These are phyloP conservation scores for Parathielavia hyrcaniae DNA, from an alignment of 495 filamentous ascomycete genomes.

Conservation along the genomic window DNA sequence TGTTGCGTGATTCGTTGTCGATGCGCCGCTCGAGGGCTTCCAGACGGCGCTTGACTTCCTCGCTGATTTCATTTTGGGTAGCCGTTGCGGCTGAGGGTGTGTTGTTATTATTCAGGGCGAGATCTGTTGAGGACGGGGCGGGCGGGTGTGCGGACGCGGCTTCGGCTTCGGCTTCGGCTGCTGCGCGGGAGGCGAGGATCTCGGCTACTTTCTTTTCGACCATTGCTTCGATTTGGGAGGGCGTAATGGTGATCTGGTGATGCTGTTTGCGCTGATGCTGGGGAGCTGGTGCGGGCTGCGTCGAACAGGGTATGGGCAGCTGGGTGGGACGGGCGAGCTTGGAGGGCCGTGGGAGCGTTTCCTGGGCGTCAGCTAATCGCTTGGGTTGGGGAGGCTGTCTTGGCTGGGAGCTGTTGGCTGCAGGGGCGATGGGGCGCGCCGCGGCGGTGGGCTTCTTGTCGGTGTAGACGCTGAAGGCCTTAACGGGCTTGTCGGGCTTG, in stretches of 20 bases:
- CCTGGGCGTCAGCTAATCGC: conserved; percentile 39
- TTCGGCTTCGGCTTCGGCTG: conserved; percentile 21
- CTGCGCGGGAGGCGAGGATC: conserved; percentile 65
- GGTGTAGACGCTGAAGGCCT: conserved; percentile 76
- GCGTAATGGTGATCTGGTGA: conserved; percentile 49
- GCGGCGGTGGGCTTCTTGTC: conserved; percentile 52
- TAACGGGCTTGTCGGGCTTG: conserved; percentile 63
- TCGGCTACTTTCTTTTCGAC: conserved; percentile 88
- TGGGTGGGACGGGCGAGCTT: conserved; percentile 42
- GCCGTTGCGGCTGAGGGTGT: neutral
- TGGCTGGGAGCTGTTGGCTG: conserved; percentile 35
- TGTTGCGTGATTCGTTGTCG: conserved; percentile 37
- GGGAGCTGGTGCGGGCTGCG: conserved; percentile 26
- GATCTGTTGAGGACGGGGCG: neutral
- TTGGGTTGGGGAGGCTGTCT: conserved; percentile 39
- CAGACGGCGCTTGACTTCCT: conserved; percentile 71
- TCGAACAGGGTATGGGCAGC: conserved; percentile 19
- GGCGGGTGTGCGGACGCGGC: neutral
- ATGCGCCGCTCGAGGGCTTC: conserved; percentile 81
- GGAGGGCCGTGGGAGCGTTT: conserved; percentile 29
- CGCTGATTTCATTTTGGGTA: conserved; percentile 53
- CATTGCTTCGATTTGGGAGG: conserved; percentile 79
- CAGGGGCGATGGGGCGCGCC: conserved; percentile 14
- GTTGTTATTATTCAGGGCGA: neutral
- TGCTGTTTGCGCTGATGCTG: conserved; percentile 21